Percentiles rank a stretch among this genome's conserved stretches.
Conservation (phyloP, 2,329 filamentous ascomycete species). For the Colletotrichum acutatum region DNA sequence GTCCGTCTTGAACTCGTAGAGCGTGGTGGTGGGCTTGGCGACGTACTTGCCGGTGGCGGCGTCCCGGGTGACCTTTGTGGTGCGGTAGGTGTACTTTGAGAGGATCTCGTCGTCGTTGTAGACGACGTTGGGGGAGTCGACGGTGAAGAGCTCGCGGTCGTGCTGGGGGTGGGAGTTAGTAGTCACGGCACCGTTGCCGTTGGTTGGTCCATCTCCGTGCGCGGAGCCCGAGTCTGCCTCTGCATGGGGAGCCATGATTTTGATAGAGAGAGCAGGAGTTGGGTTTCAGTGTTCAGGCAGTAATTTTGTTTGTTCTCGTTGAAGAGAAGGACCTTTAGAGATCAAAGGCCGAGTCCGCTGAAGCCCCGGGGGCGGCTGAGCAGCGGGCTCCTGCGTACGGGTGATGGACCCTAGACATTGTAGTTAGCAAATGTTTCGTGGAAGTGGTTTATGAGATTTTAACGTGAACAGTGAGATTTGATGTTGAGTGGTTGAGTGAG, state of each 20-base stretch:
- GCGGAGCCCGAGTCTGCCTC: conserved; percentile 65
- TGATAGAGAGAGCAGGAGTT: conserved; percentile 37
- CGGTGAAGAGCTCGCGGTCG: conserved; percentile 77
- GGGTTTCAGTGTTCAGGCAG: conserved; percentile 29
- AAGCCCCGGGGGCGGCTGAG: conserved; percentile 86
- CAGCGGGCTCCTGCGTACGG: conserved; percentile 97
- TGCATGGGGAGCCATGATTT: conserved; percentile 93
- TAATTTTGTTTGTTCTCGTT: conserved; percentile 59
- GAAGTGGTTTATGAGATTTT: neutral
- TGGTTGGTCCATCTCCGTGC: conserved; percentile 68
- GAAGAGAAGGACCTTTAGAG: conserved; percentile 49
- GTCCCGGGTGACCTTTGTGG: conserved; percentile 81
- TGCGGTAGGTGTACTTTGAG: conserved; percentile 96
- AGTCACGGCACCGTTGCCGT: conserved; percentile 55
- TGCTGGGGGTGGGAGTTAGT: conserved; percentile 53
- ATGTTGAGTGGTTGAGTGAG: neutral
- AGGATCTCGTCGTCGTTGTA: conserved; percentile 91
- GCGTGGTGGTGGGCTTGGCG: conserved; percentile 86
- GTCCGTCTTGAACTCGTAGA: conserved; percentile 98
- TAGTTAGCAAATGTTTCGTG: conserved; percentile 40
- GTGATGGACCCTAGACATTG: conserved; percentile 79
- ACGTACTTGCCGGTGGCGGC: conserved; percentile 77
- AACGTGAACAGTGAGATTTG: conserved; percentile 4
- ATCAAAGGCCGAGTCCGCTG: conserved; percentile 71
- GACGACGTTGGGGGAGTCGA: conserved; percentile 90